A percentile compares a stretch with the other conserved stretches of the same genome.
phyloP scores from a whole-genome alignment of 2,329 filamentous ascomycete genomes.

The Fusarium pseudonygamai region DNA sequence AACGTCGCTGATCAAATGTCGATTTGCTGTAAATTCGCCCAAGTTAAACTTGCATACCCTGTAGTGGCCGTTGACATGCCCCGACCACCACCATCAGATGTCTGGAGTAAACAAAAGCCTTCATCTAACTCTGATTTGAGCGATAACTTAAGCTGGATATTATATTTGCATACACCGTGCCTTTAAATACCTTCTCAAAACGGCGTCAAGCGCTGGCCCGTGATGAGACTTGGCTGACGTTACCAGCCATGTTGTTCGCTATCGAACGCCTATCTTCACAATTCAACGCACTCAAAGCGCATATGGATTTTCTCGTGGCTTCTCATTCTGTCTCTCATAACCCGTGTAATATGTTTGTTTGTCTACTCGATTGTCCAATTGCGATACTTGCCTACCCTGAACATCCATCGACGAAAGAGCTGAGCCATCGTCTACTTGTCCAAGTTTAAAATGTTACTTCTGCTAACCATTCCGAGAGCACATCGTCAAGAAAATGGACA shows the following conservation, averaged over 20 bases:
- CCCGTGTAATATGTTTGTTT: no score
- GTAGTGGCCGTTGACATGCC: accelerated
- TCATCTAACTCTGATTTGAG: accelerated
- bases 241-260: accelerated
- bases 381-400: background rate
- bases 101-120: background rate
- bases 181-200: accelerated
- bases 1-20: background rate
- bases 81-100: accelerated
- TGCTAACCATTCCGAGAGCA: accelerated
- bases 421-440: background rate
- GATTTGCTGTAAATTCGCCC: accelerated
- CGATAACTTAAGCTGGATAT: accelerated
- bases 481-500: accelerated
- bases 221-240: accelerated
- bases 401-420: background rate
- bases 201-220: accelerated
- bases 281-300: accelerated
- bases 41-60: background rate
- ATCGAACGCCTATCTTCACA: accelerated
- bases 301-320: accelerated
- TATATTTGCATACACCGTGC: accelerated
- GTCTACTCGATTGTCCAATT: no score
- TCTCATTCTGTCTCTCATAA: background rate
- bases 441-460: background rate